Conservation (phyloP, 768 basidiomycete species). For the Serendipita sp. region DNA sequence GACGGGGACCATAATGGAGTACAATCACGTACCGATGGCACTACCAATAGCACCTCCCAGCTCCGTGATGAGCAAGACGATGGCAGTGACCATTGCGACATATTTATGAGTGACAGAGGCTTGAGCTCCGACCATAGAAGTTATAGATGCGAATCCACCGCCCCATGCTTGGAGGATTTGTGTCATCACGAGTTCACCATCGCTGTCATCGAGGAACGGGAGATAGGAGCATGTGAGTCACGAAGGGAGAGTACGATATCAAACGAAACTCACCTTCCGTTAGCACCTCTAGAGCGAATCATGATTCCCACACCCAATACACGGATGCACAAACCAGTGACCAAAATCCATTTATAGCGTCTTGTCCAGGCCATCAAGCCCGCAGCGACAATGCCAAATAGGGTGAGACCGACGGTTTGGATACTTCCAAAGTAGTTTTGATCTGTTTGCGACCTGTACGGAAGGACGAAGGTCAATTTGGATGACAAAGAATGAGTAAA, state of each 20-base stretch:
- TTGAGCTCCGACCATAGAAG: conserved; percentile 44
- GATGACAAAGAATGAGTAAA: no score
- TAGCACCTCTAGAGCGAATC: conserved; percentile 52
- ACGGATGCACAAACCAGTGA: conserved; percentile 42
- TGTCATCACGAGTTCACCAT: conserved; percentile 35
- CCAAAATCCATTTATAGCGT: conserved; percentile 41
- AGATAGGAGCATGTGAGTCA: background rate
- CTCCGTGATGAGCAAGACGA: conserved; percentile 52
- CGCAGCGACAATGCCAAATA: conserved; percentile 49
- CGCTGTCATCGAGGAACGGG: conserved; percentile 11
- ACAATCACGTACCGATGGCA: conserved; percentile 32
- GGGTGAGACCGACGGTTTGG: conserved; percentile 41
- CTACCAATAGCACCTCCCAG: conserved; percentile 50
- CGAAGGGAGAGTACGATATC: background rate
- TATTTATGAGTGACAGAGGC: conserved; percentile 48
- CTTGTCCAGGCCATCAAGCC: conserved; percentile 34
- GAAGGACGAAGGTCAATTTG: no score
- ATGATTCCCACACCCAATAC: conserved; percentile 49
- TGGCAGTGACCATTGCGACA: conserved; percentile 49
- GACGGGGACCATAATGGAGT: background rate
- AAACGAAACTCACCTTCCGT: conserved; percentile 17
- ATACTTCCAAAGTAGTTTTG: conserved; percentile 46
- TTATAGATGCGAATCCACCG: conserved; percentile 48
- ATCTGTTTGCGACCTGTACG: conserved; percentile 23
- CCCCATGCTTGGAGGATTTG: conserved; percentile 62